A percentile compares a stretch with the other conserved stretches of the same genome.
Conservation (phyloP, 108 stramenopile genomes). For the Mediolabrus comicus region DNA sequence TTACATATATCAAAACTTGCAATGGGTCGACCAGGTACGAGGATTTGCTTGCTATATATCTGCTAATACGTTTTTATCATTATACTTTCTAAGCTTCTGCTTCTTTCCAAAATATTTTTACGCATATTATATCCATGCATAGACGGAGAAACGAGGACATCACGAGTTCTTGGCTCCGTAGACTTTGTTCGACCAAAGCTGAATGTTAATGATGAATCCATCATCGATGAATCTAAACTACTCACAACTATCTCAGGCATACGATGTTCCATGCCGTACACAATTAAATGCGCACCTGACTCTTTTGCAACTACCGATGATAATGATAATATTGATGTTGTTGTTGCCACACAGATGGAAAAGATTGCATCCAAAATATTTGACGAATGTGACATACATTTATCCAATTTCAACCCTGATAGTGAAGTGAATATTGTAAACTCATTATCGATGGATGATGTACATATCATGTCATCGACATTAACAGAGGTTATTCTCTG, state of each 20-base stretch:
- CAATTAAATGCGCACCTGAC: conserved; percentile 14
- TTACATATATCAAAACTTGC: no score
- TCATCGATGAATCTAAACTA: neutral
- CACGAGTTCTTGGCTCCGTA: conserved; percentile 23
- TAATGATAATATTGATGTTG: conserved; percentile 5
- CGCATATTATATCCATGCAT: no score
- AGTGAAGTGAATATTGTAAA: conserved; percentile 47
- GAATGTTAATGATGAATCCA: neutral
- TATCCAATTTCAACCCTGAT: conserved; percentile 33
- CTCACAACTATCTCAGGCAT: conserved; percentile 18
- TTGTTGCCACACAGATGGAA: neutral
- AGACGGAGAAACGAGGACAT: conserved; percentile 36
- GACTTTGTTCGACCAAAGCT: conserved; percentile 23
- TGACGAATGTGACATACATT: conserved; percentile 31
- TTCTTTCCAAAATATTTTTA: no score
- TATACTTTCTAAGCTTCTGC: no score
- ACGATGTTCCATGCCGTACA: conserved; percentile 39
- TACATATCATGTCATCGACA: conserved; percentile 25
- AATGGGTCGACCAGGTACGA: no score
- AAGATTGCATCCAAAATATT: conserved; percentile 26
- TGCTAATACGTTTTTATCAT: no score
- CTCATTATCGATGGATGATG: conserved; percentile 10
- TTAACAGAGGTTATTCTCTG: conserved; percentile 37
- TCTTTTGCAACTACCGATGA: conserved; percentile 6
- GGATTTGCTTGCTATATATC: no score